Evolutionary conservation across 2,329 filamentous ascomycete species (phyloP).

Genomic region (Beauveria sp.): DNA sequence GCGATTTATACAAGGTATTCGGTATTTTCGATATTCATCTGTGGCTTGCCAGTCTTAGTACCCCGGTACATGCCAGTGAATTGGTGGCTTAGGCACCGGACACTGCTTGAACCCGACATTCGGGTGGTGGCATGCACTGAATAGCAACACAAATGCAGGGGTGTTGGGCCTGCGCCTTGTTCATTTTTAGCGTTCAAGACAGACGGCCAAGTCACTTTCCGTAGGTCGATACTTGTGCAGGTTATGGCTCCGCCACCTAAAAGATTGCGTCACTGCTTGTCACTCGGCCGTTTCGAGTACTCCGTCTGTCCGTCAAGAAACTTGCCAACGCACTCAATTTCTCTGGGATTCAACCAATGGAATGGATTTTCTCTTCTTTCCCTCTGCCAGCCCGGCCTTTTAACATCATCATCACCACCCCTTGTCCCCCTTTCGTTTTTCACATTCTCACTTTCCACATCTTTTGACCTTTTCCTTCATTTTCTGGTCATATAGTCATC

Average conservation of each 20-base stretch:
- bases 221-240: neutral
- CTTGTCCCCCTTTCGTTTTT: neutral
- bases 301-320: neutral
- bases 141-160: neutral
- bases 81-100: neutral
- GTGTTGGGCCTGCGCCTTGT: neutral
- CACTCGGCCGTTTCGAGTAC: neutral
- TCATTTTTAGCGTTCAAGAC: neutral
- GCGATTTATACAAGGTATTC: neutral
- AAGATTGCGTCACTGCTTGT: constrained; percentile 11
- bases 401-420: neutral
- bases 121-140: neutral
- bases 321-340: neutral
- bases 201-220: neutral
- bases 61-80: neutral
- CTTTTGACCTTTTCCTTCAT: neutral
- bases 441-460: neutral
- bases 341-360: neutral
- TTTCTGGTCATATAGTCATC: neutral
- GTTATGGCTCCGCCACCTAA: neutral
- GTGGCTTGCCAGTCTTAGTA: neutral
- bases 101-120: neutral
- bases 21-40: too few relatives aligned
- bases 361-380: neutral
- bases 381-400: neutral